phyloP scores from a whole-genome alignment of 805 yeast genomes.

The Zygosaccharomyces pseudorouxii region DNA sequence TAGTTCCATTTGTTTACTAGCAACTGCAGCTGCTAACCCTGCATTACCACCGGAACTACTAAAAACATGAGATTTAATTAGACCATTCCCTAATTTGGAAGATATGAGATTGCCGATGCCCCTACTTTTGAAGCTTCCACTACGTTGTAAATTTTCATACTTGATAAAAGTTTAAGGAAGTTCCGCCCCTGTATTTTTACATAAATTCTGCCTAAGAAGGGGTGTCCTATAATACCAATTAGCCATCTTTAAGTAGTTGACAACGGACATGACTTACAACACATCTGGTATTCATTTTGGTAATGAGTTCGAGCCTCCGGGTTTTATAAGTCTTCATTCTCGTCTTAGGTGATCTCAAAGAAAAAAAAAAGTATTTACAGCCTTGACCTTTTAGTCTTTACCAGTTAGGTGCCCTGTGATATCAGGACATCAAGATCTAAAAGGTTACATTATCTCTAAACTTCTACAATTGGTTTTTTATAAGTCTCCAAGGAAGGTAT shows the following conservation, averaged over 20 bases:
- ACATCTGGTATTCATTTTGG: background rate
- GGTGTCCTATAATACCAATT: too few species aligned
- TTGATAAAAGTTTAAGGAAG: conserved; percentile 40
- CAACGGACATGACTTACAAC: background rate
- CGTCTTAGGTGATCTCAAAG: background rate
- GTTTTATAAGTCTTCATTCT: background rate
- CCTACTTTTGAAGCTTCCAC: conserved; percentile 54
- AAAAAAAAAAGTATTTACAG: background rate
- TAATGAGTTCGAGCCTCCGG: background rate
- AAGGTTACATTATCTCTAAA: background rate
- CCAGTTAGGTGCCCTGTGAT: background rate
- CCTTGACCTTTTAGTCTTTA: background rate
- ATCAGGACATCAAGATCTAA: background rate
- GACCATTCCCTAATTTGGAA: conserved; percentile 27
- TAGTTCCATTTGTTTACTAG: conserved; percentile 38
- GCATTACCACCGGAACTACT: conserved; percentile 51
- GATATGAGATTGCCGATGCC: conserved; percentile 49
- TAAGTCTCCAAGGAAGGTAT: background rate
- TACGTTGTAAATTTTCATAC: conserved; percentile 50
- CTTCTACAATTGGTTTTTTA: background rate
- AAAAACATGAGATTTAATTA: conserved; percentile 39
- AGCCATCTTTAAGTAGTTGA: too few species aligned
- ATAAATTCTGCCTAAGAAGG: background rate
- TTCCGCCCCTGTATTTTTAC: background rate
- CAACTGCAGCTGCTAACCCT: conserved; percentile 47